Base-by-base conservation (phyloP, 2,329 filamentous ascomycete genomes). In the Phaeosphaeriaceae sp. region DNA sequence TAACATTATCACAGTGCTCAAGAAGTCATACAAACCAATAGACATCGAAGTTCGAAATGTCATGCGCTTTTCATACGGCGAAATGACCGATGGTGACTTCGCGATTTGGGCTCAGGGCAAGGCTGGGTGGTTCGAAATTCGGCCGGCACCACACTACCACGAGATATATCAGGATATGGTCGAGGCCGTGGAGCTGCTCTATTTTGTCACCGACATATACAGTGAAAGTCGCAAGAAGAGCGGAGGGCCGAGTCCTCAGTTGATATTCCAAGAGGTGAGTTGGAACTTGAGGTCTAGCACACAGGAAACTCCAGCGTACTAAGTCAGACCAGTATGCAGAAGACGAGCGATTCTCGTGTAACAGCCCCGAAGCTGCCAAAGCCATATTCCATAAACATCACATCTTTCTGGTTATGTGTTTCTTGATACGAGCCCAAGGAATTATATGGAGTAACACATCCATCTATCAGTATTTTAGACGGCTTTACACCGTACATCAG, bases 121-220 rank as follows among this genome's bases (percentile, higher is more conserved):
- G 45, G 81, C 85, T 11, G 87, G 87, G 36, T 90, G 87, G 86
- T 90, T 84, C 65, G 82, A 87, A 63, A 79, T 91, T 34, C 76
- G 76, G 26, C 87, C 88, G 1, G 76, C 81, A n/a, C 64, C 75
- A 8, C 68, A 73, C 2, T 92, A 89, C 67, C 72, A 74, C 42
- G 60, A 72, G 5, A 83, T 83, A 21, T 86, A 82, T 68, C 72
- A 80, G 23, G 76, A 79, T 39, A 88, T 88, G 78, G 78, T 81
- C 42, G 80, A 88, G 65, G 86, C 84, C 1, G 81, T 88, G 11
- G 77, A 79, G 7, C 72, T 89, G 16, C 82, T 90, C 58, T 89
- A 88, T 66, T 81, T 79, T 44, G 67, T 89, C 2, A 74, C 83
- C 33, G 82, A 85, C 44, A 77, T 82, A 8, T 87, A 88, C 60